Percentiles rank a stretch among this genome's conserved stretches.
phyloP scores from a whole-genome alignment of 2,329 filamentous ascomycete genomes.

The Penicillium expansum region DNA sequence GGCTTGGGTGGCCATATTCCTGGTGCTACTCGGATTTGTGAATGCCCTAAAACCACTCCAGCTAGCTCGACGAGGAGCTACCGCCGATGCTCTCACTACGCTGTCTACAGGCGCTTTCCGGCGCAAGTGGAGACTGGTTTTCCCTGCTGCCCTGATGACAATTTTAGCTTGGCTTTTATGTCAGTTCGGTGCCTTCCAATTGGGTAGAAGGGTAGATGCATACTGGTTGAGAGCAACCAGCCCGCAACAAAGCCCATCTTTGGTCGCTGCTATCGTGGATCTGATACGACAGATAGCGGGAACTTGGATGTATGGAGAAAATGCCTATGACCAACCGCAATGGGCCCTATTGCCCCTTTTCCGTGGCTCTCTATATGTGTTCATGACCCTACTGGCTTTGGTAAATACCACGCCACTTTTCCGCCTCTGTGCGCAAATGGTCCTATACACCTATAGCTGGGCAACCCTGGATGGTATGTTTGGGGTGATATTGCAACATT shows the following conservation, averaged over 20 bases:
- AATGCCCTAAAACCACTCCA: constrained; percentile 61
- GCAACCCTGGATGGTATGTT: constrained; percentile 33
- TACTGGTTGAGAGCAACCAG: constrained; percentile 57
- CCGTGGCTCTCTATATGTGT: constrained; percentile 55
- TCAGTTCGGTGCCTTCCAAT: constrained; percentile 57
- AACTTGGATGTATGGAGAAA: constrained; percentile 53
- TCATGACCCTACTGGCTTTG: constrained; percentile 53
- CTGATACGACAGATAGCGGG: constrained; percentile 48
- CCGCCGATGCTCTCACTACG: constrained; percentile 52
- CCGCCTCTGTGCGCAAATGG: constrained; percentile 49
- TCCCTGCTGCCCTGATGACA: constrained; percentile 57
- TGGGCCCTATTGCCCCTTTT: constrained; percentile 59
- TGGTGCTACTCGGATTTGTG: constrained; percentile 64
- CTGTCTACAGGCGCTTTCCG: constrained; percentile 59
- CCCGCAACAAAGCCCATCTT: constrained; percentile 43
- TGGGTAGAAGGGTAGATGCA: constrained; percentile 57
- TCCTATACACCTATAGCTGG: constrained; percentile 50
- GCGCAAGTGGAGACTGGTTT: constrained; percentile 56
- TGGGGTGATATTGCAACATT: not conserved
- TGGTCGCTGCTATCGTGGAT: constrained; percentile 45
- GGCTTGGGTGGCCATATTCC: constrained; percentile 65
- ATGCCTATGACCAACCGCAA: constrained; percentile 57
- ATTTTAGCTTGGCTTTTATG: constrained; percentile 55
- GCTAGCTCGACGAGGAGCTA: constrained; percentile 54
- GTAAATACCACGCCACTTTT: constrained; percentile 50